phyloP scores from a whole-genome alignment of 2,329 filamentous ascomycete genomes.

The Lachnellula suecica region DNA sequence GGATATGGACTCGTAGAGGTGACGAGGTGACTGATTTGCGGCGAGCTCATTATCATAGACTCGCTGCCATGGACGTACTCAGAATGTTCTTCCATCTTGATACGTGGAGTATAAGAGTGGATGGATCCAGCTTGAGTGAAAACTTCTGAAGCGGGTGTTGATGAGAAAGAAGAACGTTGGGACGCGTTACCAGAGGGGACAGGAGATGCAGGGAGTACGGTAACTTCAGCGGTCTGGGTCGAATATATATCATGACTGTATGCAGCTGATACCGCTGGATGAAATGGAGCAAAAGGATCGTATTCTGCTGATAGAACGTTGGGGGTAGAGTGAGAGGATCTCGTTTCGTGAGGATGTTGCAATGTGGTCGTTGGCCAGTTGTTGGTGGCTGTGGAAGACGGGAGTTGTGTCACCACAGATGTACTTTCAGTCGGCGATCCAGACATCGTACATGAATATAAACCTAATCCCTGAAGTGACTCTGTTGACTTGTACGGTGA shows the following conservation, averaged over 20 bases:
- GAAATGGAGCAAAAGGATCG: slow-evolving; percentile 49
- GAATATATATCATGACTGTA: slow-evolving; percentile 50
- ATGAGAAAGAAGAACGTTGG: slow-evolving; percentile 35
- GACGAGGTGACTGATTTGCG: slow-evolving; percentile 23
- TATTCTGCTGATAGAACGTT: slow-evolving; percentile 51
- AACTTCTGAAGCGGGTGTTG: slow-evolving; percentile 31
- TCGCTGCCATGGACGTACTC: slow-evolving; percentile 26
- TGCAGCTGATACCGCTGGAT: slow-evolving; percentile 38
- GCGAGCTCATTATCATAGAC: slow-evolving; percentile 27
- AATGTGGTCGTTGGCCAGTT: slow-evolving; percentile 26
- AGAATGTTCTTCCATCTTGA: slow-evolving; percentile 33
- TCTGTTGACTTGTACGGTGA: slow-evolving; percentile 29
- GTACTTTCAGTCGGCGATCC: slow-evolving; percentile 25
- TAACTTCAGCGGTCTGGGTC: slow-evolving; percentile 36
- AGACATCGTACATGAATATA: slow-evolving; percentile 32
- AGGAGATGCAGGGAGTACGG: slow-evolving; percentile 29
- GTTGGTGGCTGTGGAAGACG: slow-evolving; percentile 24
- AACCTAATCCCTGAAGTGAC: slow-evolving; percentile 28
- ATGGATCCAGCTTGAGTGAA: slow-evolving; percentile 30
- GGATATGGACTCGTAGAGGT: slow-evolving; percentile 25
- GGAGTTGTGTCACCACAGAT: slow-evolving; percentile 19
- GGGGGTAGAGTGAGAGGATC: slow-evolving; percentile 33
- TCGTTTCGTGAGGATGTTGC: slow-evolving; percentile 25
- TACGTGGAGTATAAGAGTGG: slow-evolving; percentile 29
- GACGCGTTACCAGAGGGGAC: slow-evolving; percentile 30